Evolutionary conservation across 805 yeast species (phyloP).

Genomic region (Wickerhamomyces pijperi): DNA sequence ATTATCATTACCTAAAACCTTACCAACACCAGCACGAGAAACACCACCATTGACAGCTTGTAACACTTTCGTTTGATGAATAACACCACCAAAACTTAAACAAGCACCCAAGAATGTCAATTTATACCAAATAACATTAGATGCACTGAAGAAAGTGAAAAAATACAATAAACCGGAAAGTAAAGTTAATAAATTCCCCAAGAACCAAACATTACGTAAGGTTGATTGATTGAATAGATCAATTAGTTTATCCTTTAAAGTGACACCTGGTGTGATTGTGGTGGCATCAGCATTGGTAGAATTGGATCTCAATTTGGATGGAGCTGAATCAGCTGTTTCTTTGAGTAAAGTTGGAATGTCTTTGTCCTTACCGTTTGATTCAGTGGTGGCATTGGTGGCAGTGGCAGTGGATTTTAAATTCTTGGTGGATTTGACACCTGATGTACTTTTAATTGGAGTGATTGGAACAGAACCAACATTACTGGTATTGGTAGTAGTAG

Average conservation of each 20-base stretch:
- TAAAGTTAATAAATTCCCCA: neutral
- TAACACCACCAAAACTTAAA: constrained; percentile 65
- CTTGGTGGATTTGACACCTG: too few species aligned
- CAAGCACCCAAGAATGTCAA: constrained; percentile 52
- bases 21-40: too few species aligned
- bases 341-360: neutral
- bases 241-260: neutral
- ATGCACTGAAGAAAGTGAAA: constrained; percentile 22
- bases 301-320: neutral
- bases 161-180: constrained; percentile 19
- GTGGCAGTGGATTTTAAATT: too few species aligned
- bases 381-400: too few species aligned
- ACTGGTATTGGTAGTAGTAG: too few species aligned
- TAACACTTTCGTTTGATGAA: constrained; percentile 34
- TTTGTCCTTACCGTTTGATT: too few species aligned
- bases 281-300: neutral
- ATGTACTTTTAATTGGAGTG: too few species aligned
- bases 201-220: neutral
- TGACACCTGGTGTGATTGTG: neutral
- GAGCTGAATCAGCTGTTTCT: neutral
- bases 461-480: too few species aligned
- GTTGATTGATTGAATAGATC: neutral
- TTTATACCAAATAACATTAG: constrained; percentile 40
- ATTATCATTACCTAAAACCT: constrained; percentile 49
- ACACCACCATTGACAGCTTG: too few species aligned